phyloP scores from a whole-genome alignment of 1,139 yeast species.

The Candida pseudoviswanathii region DNA sequence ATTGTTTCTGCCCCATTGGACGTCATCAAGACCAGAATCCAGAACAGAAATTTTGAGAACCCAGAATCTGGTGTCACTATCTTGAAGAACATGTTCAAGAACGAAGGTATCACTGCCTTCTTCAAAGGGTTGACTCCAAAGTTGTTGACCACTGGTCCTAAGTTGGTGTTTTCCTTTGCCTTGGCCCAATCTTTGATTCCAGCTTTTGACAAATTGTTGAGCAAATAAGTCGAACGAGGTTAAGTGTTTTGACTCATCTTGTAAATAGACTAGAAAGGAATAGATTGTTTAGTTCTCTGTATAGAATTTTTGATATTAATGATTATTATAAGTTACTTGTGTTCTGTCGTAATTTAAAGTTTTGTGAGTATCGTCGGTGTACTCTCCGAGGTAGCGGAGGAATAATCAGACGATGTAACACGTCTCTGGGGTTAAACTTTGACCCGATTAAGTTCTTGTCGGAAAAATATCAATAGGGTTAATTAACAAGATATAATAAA shows the following conservation, averaged over 20 bases:
- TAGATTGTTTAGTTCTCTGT: constrained; percentile 4
- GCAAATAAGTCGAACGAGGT: constrained; percentile 11
- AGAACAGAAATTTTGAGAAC: constrained; percentile 92
- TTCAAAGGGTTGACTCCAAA: constrained; percentile 98
- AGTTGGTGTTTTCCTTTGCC: constrained; percentile 94
- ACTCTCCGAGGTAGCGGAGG: no score
- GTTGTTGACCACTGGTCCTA: constrained; percentile 96
- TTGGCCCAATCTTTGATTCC: constrained; percentile 96
- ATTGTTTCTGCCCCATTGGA: constrained; percentile 98
- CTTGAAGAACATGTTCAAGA: constrained; percentile 87
- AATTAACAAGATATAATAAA: no score
- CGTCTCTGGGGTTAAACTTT: no score
- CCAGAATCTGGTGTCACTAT: constrained; percentile 94
- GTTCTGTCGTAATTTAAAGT: neutral
- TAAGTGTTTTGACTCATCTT: no score
- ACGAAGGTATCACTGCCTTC: constrained; percentile 88
- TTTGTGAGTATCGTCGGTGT: no score
- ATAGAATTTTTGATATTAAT: constrained; percentile 1
- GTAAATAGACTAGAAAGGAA: constrained; percentile 8
- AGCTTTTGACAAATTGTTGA: constrained; percentile 75
- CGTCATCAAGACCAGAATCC: constrained; percentile 97
- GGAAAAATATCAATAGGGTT: no score
- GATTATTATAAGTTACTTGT: neutral
- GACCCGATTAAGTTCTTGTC: no score
- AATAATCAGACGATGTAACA: no score